These are phyloP conservation scores for Fusarium austroafricanum DNA, from an alignment of 2,329 filamentous ascomycete genomes.

Conservation along the genomic window DNA sequence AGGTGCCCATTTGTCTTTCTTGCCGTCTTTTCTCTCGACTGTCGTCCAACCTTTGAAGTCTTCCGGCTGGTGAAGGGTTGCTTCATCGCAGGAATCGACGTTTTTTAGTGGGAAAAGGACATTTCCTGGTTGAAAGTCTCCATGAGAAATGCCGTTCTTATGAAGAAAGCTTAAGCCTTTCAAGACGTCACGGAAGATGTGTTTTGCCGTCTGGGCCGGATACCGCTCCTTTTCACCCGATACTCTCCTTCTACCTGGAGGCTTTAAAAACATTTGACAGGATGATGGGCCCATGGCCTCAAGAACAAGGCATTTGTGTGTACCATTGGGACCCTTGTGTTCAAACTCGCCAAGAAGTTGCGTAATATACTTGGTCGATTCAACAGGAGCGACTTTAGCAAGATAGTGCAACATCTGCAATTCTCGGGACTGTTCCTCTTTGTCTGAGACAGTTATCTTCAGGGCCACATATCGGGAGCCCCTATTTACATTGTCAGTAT, in stretches of 20 bases:
- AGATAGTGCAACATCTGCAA: constrained; percentile 28
- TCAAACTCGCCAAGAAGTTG: constrained; percentile 46
- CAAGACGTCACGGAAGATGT: too few relatives aligned
- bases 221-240: constrained; percentile 13
- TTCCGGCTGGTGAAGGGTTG: too few relatives aligned
- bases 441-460: constrained; percentile 12
- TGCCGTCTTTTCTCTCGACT: constrained; percentile 15
- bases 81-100: neutral
- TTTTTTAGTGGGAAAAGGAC: constrained; percentile 4
- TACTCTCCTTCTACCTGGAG: too few relatives aligned
- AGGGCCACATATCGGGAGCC: constrained; percentile 3
- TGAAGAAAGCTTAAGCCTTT: constrained; percentile 32
- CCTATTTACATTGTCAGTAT: too few relatives aligned
- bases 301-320: constrained; percentile 48
- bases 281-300: constrained; percentile 51
- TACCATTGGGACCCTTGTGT: constrained; percentile 49
- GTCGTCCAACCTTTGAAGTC: too few relatives aligned
- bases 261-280: neutral
- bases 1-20: constrained; percentile 21
- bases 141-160: neutral
- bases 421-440: constrained; percentile 28
- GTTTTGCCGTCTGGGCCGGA: constrained; percentile 6
- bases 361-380: constrained; percentile 45
- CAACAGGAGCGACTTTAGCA: neutral
- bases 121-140: constrained; percentile 24